These are phyloP conservation scores for Morella rubra DNA, from an alignment of 306 rosid species.

Conservation along the genomic window DNA sequence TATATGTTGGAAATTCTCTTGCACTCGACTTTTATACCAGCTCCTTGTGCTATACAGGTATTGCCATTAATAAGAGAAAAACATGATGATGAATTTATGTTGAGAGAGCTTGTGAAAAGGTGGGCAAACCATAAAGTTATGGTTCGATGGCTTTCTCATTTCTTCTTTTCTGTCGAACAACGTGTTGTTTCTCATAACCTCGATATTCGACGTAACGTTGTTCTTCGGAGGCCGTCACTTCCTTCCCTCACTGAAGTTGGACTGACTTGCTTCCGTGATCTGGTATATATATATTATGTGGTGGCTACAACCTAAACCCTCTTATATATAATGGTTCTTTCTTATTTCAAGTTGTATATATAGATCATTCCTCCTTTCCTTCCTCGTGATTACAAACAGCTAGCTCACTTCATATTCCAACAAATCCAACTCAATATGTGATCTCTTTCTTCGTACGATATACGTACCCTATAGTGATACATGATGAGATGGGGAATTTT, in stretches of 20 bases:
- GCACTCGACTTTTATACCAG: background rate
- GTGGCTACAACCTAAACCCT: background rate
- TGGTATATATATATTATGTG: slow-evolving; percentile 51
- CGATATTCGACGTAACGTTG: too few relatives aligned
- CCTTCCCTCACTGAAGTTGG: slow-evolving; percentile 64
- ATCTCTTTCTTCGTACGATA: background rate
- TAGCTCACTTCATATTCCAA: background rate
- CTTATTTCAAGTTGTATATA: background rate
- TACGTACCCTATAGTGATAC: background rate
- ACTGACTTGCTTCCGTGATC: slow-evolving; percentile 58
- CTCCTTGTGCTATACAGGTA: slow-evolving; percentile 43
- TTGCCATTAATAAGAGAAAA: slow-evolving; percentile 70
- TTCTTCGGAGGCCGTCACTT: slow-evolving; percentile 49
- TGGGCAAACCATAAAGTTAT: slow-evolving; percentile 77
- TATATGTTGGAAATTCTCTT: background rate
- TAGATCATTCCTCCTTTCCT: slow-evolving; percentile 1
- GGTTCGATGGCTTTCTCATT: slow-evolving; percentile 68
- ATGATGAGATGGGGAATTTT: background rate
- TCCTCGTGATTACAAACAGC: background rate
- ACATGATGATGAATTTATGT: slow-evolving; percentile 63
- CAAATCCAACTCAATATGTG: background rate
- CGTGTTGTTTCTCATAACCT: too few relatives aligned
- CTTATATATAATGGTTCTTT: background rate
- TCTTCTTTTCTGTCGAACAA: slow-evolving; percentile 62
- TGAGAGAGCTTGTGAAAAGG: slow-evolving; percentile 69